Base-by-base conservation (phyloP, 1,139 yeast genomes). In the Kodamaea plutei region DNA sequence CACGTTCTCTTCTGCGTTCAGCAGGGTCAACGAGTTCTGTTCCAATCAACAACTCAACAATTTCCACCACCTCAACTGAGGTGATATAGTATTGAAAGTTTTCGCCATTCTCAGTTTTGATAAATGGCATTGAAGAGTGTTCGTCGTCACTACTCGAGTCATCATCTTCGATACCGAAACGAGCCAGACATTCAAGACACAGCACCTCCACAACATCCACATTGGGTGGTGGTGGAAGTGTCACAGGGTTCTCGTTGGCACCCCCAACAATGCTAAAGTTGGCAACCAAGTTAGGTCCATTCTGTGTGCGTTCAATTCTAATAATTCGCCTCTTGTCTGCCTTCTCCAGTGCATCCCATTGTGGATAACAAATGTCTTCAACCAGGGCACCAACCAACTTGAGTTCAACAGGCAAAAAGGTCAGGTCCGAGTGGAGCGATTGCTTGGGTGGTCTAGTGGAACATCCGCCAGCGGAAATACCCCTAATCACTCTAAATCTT, bases 61-160 rank as follows among this genome's bases (percentile, higher is more conserved):
- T 71, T 50, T 72, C 78, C 41, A 78, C 72, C 23, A 78, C 81
- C 47, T 78, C 84, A 20, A 78, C 84, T 31, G 79, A 70, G 1
- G 84, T 78, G 31, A 78, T 73, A 53, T 76, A 78, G 48, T 65
- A 75, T 36, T 64, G 69, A 39, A 58, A 38, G 22, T 35, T 29
- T 8, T 39, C 41, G n/a, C 44, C 41, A 6, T 44, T 43, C 16
- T 46, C 50, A 23, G 34, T 40, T 39, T 40, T 46, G 15, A 31
- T 17, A 24, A 34, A 10, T 10, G 19, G 35, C 20, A 41, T 33
- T n/a, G n/a, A n/a, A n/a, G n/a, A n/a, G 14, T 32, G 29, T 30
- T 40, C 50, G 26, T 49, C 50, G 14, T 44, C 48, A 18, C 47
- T 38, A 31, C 42, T 35, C n/a, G n/a, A n/a, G n/a, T n/a, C n/a